These are phyloP conservation scores for Fraxinus velutina DNA, from an alignment of 305 asterid species.

Conservation along the genomic window DNA sequence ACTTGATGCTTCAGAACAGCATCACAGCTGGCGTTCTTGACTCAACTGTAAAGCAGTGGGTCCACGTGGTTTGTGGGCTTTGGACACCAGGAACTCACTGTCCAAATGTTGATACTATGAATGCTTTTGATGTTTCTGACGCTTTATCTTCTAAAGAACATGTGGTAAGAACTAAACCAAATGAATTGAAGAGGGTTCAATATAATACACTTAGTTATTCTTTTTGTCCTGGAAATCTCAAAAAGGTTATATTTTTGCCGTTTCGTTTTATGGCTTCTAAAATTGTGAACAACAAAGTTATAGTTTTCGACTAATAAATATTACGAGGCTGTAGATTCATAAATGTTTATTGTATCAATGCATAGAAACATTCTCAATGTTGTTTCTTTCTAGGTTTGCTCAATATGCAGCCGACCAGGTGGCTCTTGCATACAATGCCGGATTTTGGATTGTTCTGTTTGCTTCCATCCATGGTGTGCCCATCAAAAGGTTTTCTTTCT, in stretches of 20 bases:
- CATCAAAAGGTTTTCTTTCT: slow-evolving; percentile 29
- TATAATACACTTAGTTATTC: not conserved
- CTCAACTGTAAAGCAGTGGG: slow-evolving; percentile 35
- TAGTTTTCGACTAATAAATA: not conserved
- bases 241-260: not conserved
- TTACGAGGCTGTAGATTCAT: not conserved
- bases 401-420: slow-evolving; percentile 32
- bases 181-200: not conserved
- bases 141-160: slow-evolving; percentile 11
- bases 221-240: not conserved
- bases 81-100: slow-evolving; percentile 36
- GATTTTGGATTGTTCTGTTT: slow-evolving; percentile 25
- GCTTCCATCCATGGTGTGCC: slow-evolving; percentile 41
- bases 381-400: slow-evolving; percentile 27
- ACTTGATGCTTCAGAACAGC: slow-evolving; percentile 21
- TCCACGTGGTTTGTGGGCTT: slow-evolving; percentile 39
- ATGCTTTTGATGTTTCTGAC: slow-evolving; percentile 39
- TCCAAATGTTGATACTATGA: slow-evolving; percentile 32
- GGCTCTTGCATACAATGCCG: slow-evolving; percentile 35
- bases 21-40: slow-evolving; percentile 22
- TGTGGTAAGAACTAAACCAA: slow-evolving; percentile 22
- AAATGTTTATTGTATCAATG: not conserved
- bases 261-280: not conserved
- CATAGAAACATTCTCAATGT: not conserved
- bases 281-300: not conserved